Evolutionary conservation across 768 basidiomycete genomes (phyloP).

Genomic region (Trichaptum fuscoviolaceum): DNA sequence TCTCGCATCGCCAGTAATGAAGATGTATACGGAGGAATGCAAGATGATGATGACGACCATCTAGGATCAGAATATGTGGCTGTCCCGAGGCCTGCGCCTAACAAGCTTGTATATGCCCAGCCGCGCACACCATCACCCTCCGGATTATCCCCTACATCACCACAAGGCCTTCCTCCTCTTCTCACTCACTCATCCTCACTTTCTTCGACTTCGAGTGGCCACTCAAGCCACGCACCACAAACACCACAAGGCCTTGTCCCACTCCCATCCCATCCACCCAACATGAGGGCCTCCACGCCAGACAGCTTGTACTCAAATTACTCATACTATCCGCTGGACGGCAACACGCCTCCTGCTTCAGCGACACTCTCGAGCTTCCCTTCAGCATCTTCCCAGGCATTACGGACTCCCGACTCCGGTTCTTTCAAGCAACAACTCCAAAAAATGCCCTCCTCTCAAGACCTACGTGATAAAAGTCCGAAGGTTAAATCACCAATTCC

Average conservation of each 20-base stretch:
- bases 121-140: conserved; percentile 8
- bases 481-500: conserved; percentile 1
- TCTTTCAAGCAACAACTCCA: conserved; percentile 7
- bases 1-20: neutral
- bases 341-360: conserved; percentile 31
- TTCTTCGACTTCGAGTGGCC: conserved; percentile 1
- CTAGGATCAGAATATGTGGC: neutral
- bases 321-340: conserved; percentile 60
- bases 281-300: conserved; percentile 32
- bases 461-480: neutral
- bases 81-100: conserved; percentile 6
- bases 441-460: conserved; percentile 4
- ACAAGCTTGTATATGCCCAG: conserved; percentile 8
- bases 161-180: conserved; percentile 3
- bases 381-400: conserved; percentile 6
- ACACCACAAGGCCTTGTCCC: conserved; percentile 6
- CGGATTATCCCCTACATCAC: conserved; percentile 8
- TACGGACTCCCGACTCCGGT: conserved; percentile 7
- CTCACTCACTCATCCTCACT: conserved; percentile 2
- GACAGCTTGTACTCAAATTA: conserved; percentile 55
- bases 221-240: conserved; percentile 1
- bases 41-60: neutral
- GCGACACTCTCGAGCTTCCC: conserved; percentile 14
- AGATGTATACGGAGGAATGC: neutral
- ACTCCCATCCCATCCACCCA: conserved; percentile 30